Evolutionary conservation across 1,284 basidiomycete species (phyloP), one percentile per base, ranked within the genome.

Genomic region (Puccinia hordei): DNA sequence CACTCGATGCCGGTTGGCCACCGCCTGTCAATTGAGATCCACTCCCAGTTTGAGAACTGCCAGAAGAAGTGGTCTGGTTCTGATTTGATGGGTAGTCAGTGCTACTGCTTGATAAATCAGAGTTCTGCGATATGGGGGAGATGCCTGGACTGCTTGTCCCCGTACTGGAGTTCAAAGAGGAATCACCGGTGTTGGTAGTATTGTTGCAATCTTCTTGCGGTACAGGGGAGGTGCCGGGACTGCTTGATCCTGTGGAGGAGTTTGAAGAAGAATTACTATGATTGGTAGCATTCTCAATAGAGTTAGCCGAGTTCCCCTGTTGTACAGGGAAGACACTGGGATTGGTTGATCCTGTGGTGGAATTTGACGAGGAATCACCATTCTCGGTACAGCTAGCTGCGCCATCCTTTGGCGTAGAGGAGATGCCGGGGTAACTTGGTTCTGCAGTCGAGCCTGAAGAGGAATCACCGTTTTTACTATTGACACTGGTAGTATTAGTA

Each of bases 181-280:
- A 55, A 55, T 55, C 53, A 24, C 53, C 19, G 24, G 2, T 27
- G 19, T 55, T 55, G 22, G 53, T 24, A 27, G n/a, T 12, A 55
- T 55, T 55, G 4, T 49, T 15, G 46, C 6, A 38, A 17, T 63
- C 33, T 5, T 63, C 4, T 22, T 19, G 15, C 33, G 35, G 10
- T 3, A 9, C 35, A 41, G 12, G 27, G 33, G 61, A 63, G 61
- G 17, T 38, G 19, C 33, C 22, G 19, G 61, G 4, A 63, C 41
- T 8, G 61, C 4, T 38, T 38, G 35, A 33, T 61, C 8, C 30
- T 35, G 59, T 24, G 30, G 30, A 12, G 59, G 59, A 4, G 61
- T 63, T 63, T 17, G 30, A 63, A 63, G 61, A 63, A 30, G 61
- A 63, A 41, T 63, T 35, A 63, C 61, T 15, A 38, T 30, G 38